A percentile compares a stretch with the other conserved stretches of the same genome.
Conservation (phyloP, 352 stramenopile genomes). For the Globisporangium rhizosaccharum region DNA sequence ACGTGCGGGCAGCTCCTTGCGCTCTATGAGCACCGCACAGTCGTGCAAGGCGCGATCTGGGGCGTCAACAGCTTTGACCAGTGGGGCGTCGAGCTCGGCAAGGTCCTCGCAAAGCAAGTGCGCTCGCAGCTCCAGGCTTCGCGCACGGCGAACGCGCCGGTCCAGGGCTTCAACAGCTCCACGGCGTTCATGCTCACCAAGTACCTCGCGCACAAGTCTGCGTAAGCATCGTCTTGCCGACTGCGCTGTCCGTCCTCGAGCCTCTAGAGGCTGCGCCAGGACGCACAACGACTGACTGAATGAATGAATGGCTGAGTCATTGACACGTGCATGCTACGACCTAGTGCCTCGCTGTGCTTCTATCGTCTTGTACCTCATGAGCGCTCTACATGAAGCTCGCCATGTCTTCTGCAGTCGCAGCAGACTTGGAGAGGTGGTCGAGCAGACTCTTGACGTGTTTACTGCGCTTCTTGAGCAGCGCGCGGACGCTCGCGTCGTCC, state of each 20-base stretch:
- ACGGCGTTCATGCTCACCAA: conserved; percentile 90
- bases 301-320: neutral
- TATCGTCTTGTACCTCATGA: neutral
- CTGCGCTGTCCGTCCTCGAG: no score
- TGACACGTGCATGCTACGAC: no score
- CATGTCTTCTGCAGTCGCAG: conserved; percentile 32
- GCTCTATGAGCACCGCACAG: conserved; percentile 98
- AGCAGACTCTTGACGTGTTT: conserved; percentile 68
- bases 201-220: conserved; percentile 84
- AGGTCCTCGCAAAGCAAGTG: conserved; percentile 96
- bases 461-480: conserved; percentile 49
- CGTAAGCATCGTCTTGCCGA: neutral
- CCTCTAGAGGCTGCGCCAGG: neutral
- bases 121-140: conserved; percentile 83
- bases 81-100: conserved; percentile 98
- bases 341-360: neutral
- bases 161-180: conserved; percentile 94
- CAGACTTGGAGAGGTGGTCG: conserved; percentile 62
- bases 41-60: conserved; percentile 97
- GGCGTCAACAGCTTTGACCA: conserved; percentile 99
- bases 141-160: conserved; percentile 59
- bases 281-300: neutral
- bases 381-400: conserved; percentile 43
- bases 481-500: conserved; percentile 26
- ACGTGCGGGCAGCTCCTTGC: conserved; percentile 94